phyloP scores from a whole-genome alignment of 306 rosid genomes.

The Vicia sativa region DNA sequence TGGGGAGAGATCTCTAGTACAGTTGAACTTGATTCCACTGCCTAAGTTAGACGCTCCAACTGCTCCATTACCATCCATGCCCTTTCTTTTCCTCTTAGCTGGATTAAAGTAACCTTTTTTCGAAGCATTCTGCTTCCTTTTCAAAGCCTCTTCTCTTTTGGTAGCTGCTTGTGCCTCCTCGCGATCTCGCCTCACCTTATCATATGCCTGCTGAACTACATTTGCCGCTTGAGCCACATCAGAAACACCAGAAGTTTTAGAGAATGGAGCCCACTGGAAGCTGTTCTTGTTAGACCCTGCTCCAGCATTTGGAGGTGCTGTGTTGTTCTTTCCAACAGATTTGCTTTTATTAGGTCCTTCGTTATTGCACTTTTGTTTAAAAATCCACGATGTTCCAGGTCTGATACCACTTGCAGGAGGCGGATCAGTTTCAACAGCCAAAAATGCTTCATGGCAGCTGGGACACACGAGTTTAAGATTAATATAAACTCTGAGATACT shows the following conservation, averaged over 20 bases:
- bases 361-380: conserved; percentile 44
- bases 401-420: conserved; percentile 67
- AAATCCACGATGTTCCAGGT: conserved; percentile 58
- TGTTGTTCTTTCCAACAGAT: conserved; percentile 48
- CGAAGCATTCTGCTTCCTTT: conserved; percentile 59
- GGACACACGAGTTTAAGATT: conserved; percentile 93
- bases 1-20: conserved; percentile 36
- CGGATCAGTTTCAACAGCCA: conserved; percentile 81
- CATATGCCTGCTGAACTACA: conserved; percentile 88
- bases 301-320: conserved; percentile 52
- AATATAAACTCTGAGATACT: conserved; percentile 84
- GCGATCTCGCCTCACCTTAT: conserved; percentile 89
- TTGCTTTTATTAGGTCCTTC: conserved; percentile 52
- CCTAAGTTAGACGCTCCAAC: conserved; percentile 39
- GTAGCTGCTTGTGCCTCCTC: conserved; percentile 87
- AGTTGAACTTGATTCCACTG: conserved; percentile 31
- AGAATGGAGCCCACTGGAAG: conserved; percentile 82
- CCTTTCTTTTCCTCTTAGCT: conserved; percentile 68
- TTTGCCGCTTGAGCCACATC: conserved; percentile 82
- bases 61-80: conserved; percentile 52
- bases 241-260: conserved; percentile 67
- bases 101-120: conserved; percentile 57
- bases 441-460: conserved; percentile 81
- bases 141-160: conserved; percentile 56
- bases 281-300: conserved; percentile 45